phyloP scores from a whole-genome alignment of 345 rosid species.

The Aurinia saxatilis region DNA sequence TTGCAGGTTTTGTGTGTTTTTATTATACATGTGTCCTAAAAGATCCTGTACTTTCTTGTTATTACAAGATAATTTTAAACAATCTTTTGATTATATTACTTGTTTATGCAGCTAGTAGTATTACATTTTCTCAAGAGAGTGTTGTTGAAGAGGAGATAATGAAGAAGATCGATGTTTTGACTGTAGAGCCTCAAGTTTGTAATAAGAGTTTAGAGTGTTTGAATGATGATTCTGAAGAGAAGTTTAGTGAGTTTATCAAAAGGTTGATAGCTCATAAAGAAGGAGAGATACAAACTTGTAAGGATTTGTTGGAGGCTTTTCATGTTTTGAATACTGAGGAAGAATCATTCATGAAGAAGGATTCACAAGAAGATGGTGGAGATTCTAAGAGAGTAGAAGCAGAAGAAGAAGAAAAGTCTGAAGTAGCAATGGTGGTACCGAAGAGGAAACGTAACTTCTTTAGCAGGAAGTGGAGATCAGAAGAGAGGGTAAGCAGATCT shows the following conservation, averaged over 20 bases:
- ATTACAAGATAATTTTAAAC: neutral
- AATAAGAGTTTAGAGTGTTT: too few species aligned
- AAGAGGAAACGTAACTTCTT: slow-evolving; percentile 35
- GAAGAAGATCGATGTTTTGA: slow-evolving; percentile 22
- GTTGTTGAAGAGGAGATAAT: slow-evolving; percentile 59
- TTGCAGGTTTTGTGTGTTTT: slow-evolving; percentile 13
- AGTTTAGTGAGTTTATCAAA: slow-evolving; percentile 57
- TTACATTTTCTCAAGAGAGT: slow-evolving; percentile 28
- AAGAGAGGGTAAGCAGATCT: slow-evolving; percentile 40
- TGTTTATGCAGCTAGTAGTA: slow-evolving; percentile 14
- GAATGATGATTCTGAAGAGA: slow-evolving; percentile 47
- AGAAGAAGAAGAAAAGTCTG: slow-evolving; percentile 2
- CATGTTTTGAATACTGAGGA: slow-evolving; percentile 62
- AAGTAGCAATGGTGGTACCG: neutral
- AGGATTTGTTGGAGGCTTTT: slow-evolving; percentile 70
- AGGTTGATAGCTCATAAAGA: slow-evolving; percentile 59
- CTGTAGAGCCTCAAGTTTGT: slow-evolving; percentile 29
- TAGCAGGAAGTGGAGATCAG: slow-evolving; percentile 38
- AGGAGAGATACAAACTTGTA: slow-evolving; percentile 36
- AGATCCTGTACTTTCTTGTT: neutral
- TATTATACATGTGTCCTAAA: neutral
- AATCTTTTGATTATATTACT: neutral
- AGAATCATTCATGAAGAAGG: slow-evolving; percentile 51
- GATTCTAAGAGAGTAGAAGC: slow-evolving; percentile 12
- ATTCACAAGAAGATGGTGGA: slow-evolving; percentile 42